Conservation (phyloP, 371 early-diverging fungal species). For the Zopfochytrium polystomum region DNA sequence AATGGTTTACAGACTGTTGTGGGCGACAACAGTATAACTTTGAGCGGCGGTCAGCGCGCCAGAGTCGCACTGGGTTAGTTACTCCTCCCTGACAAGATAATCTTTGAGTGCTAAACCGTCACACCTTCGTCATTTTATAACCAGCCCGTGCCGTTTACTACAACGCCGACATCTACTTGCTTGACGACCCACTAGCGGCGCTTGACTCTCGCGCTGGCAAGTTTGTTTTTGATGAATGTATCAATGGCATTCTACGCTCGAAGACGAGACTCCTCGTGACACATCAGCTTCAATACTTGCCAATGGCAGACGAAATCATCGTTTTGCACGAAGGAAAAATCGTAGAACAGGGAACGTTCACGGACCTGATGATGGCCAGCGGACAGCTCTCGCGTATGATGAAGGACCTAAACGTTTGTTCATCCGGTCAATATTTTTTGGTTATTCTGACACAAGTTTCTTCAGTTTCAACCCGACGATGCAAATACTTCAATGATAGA, state of each 20-base stretch:
- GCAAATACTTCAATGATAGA: too few relatives aligned
- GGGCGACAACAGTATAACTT: conserved; percentile 79
- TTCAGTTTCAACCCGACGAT: too few relatives aligned
- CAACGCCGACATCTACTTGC: conserved; percentile 53
- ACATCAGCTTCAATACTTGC: conserved; percentile 32
- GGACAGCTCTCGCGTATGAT: conserved; percentile 48
- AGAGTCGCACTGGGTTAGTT: conserved; percentile 32
- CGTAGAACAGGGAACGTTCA: conserved; percentile 28
- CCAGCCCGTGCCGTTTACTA: conserved; percentile 46
- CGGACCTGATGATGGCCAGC: conserved; percentile 19
- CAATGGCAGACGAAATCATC: conserved; percentile 21
- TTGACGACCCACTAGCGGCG: conserved; percentile 41
- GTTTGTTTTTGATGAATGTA: conserved; percentile 37
- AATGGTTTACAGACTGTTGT: conserved; percentile 76
- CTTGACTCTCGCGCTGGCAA: conserved; percentile 46
- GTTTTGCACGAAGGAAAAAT: conserved; percentile 26
- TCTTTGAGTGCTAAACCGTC: conserved; percentile 54
- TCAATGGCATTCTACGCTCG: conserved; percentile 6
- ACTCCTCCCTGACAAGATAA: conserved; percentile 27
- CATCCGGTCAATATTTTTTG: too few relatives aligned
- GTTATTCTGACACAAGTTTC: too few relatives aligned
- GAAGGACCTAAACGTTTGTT: too few relatives aligned
- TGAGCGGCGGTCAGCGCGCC: conserved; percentile 73
- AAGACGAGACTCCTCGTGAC: conserved; percentile 76
- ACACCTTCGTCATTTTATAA: conserved; percentile 20